Evolutionary conservation across 2,329 filamentous ascomycete genomes (phyloP), one percentile per base, ranked within the genome.

Genomic region (Trichothecium roseum): DNA sequence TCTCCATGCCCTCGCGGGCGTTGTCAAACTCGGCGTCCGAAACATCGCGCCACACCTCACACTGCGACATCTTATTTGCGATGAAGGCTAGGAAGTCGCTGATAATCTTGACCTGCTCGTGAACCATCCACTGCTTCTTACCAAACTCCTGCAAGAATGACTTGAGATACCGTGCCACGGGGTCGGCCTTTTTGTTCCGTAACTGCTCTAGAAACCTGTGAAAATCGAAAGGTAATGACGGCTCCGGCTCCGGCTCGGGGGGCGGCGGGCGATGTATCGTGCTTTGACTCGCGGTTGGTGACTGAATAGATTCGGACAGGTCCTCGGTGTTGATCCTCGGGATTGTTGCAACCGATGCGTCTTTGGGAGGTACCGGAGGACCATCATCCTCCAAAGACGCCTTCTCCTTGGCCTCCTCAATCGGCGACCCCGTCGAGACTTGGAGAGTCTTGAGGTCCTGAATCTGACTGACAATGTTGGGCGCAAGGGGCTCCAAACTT

Each of bases 61-160:
- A 98, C 44, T 86, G 74, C 12, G 82, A 86, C 93, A 98, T 98
- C 64, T 96, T 96, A 62, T 94, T 94, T 36, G 84, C 84, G 44
- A 98, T 98, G 51, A 98, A 98, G 30, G 87, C 79, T 32, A 98
- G 66, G 47, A 98, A 98, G 55, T 98, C 93, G 45, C 85, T 78
- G 41, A 98, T 94, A 42, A 98, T 96, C 62, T 98, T 98, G 54
- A 96, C 91, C 57, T 98, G 91, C 61, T 98, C 91, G 55, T 98
- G 91, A 6, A 95, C 91, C 84, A 94, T 94, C 91, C 91, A 98
- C 59, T 96, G 91, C 47, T 88, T 85, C 64, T 96, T 98, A 26
- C 79, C 85, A 59, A 98, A 98, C 56, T 98, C 93, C 33, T 78
- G 78, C 20, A 98, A 64, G 50, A 98, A 98, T 0, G 91, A 96